These are phyloP conservation scores for Talaromyces sp. DNA, from an alignment of 2,329 filamentous ascomycete species.

Conservation along the genomic window DNA sequence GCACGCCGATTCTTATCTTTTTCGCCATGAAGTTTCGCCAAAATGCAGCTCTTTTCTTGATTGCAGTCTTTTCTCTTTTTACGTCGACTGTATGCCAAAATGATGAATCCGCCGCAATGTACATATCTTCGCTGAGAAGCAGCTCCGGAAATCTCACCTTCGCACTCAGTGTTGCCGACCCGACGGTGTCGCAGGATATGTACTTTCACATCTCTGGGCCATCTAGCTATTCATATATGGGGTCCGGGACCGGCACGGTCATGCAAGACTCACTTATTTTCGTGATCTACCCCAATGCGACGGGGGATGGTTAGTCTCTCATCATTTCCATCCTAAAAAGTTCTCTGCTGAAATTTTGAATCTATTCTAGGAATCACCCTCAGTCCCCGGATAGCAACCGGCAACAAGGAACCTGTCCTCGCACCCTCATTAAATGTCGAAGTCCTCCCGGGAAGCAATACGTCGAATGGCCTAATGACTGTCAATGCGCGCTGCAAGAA, in stretches of 20 bases:
- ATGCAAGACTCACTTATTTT: conserved; percentile 11
- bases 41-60: background rate
- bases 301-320: conserved; percentile 10
- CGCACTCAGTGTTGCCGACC: conserved; percentile 10
- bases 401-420: conserved; percentile 9
- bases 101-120: conserved; percentile 5
- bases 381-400: conserved; percentile 8
- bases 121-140: conserved; percentile 3
- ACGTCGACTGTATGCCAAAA: conserved; percentile 6
- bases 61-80: conserved; percentile 1
- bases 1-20: background rate
- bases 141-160: conserved; percentile 4
- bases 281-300: conserved; percentile 9
- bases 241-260: conserved; percentile 10
- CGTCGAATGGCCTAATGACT: conserved; percentile 5
- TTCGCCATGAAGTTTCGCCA: conserved; percentile 2
- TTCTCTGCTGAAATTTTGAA: background rate
- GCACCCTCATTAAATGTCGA: conserved; percentile 1
- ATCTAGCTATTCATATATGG: conserved; percentile 15
- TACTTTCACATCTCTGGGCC: conserved; percentile 12
- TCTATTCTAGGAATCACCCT: conserved; percentile 9
- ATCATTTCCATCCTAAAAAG: background rate
- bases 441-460: conserved; percentile 6
- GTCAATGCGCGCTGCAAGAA: conserved; percentile 14
- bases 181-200: conserved; percentile 11